These are phyloP conservation scores for Didymella glomerata DNA, from an alignment of 2,329 filamentous ascomycete species.

Conservation along the genomic window DNA sequence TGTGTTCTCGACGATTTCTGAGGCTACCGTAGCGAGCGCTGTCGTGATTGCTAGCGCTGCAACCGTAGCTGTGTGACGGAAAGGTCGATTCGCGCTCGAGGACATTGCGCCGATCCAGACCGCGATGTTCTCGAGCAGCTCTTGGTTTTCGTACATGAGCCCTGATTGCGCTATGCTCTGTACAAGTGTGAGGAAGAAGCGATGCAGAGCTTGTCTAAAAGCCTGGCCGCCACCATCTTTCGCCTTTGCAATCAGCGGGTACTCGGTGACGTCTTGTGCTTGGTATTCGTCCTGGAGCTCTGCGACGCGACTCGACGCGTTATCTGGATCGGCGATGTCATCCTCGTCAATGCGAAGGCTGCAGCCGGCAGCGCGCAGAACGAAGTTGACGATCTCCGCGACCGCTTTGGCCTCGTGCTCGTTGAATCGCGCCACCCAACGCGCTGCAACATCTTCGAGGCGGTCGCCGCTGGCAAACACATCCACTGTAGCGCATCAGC, in stretches of 20 bases:
- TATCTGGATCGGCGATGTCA: slow-evolving; percentile 90
- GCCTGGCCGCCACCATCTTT: slow-evolving; percentile 77
- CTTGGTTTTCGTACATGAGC: slow-evolving; percentile 76
- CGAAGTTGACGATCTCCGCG: slow-evolving; percentile 68
- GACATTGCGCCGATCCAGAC: slow-evolving; percentile 93
- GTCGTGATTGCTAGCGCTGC: slow-evolving; percentile 82
- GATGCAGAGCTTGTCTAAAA: slow-evolving; percentile 79
- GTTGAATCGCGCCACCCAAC: slow-evolving; percentile 66
- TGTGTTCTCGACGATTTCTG: slow-evolving; percentile 73
- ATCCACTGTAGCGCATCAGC: slow-evolving; percentile 56
- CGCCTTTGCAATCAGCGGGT: slow-evolving; percentile 85
- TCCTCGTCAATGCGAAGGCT: slow-evolving; percentile 78
- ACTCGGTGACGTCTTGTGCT: slow-evolving; percentile 84
- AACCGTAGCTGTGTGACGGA: slow-evolving; percentile 91
- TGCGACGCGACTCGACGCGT: slow-evolving; percentile 76
- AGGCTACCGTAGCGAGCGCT: slow-evolving; percentile 76
- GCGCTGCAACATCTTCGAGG: slow-evolving; percentile 64
- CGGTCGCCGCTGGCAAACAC: slow-evolving; percentile 65
- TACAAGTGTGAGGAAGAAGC: slow-evolving; percentile 81
- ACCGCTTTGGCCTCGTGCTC: slow-evolving; percentile 63
- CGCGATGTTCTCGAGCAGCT: slow-evolving; percentile 86
- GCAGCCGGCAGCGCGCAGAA: slow-evolving; percentile 77
- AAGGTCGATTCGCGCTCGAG: slow-evolving; percentile 84
- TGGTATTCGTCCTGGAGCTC: slow-evolving; percentile 92
- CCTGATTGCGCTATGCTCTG: slow-evolving; percentile 82